These are phyloP conservation scores for Phaeosphaeria sp. DNA, from an alignment of 2,329 filamentous ascomycete genomes.

Conservation along the genomic window DNA sequence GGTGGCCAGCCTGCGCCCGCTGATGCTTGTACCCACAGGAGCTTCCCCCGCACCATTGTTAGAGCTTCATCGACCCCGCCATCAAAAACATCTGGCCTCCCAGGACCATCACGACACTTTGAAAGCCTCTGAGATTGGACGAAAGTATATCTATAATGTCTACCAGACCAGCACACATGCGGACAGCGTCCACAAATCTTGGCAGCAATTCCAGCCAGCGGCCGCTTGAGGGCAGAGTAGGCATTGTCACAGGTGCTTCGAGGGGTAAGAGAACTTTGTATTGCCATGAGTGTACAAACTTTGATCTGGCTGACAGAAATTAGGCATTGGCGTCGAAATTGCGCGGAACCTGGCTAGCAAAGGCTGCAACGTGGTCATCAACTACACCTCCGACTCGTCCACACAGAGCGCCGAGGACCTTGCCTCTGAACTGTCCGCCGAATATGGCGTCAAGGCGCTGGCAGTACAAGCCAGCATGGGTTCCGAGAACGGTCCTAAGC, in stretches of 20 bases:
- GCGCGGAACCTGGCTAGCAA: conserved; percentile 75
- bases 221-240: conserved; percentile 72
- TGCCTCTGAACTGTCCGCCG: conserved; percentile 60
- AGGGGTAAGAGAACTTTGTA: conserved; percentile 61
- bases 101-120: not conserved
- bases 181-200: conserved; percentile 51
- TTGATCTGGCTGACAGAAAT: conserved; percentile 6
- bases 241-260: conserved; percentile 79
- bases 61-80: conserved; percentile 22
- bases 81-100: conserved; percentile 6
- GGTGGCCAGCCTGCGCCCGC: conserved; percentile 21
- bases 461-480: conserved; percentile 75
- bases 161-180: conserved; percentile 37
- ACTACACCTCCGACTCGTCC: conserved; percentile 72
- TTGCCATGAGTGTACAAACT: not conserved
- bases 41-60: conserved; percentile 20
- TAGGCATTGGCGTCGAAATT: conserved; percentile 75
- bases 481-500: conserved; percentile 64
- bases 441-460: conserved; percentile 66
- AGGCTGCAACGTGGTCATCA: conserved; percentile 72
- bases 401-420: conserved; percentile 59
- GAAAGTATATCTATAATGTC: conserved; percentile 39
- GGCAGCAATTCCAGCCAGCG: conserved; percentile 37
- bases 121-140: not conserved
- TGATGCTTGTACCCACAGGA: conserved; percentile 17